These are phyloP conservation scores for Cordyceps pruinosa DNA, from an alignment of 2,329 filamentous ascomycete genomes.

Conservation along the genomic window DNA sequence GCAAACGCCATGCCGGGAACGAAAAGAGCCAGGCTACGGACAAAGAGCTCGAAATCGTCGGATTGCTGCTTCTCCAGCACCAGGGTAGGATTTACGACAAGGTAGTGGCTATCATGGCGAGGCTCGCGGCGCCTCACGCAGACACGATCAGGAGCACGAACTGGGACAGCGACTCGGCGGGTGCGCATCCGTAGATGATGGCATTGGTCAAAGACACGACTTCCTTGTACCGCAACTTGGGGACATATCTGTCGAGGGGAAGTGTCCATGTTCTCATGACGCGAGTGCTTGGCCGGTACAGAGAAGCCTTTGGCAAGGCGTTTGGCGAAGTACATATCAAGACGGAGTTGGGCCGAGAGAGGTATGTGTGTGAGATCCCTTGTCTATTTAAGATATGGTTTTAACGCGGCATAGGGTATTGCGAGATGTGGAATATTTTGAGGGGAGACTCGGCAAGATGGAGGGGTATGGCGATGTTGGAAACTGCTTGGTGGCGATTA, in stretches of 20 bases:
- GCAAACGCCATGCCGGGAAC: neutral
- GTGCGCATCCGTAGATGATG: neutral
- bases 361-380: neutral
- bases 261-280: neutral
- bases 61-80: neutral
- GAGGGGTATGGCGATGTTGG: neutral
- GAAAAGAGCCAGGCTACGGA: no score
- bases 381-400: neutral
- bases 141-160: neutral
- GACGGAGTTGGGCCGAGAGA: neutral
- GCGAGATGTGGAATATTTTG: neutral
- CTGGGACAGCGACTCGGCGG: neutral
- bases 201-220: neutral
- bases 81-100: neutral
- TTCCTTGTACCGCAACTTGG: neutral
- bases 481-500: no score
- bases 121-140: neutral
- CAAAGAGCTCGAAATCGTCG: neutral
- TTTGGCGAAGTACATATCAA: neutral
- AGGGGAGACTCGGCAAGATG: neutral
- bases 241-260: neutral
- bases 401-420: neutral
- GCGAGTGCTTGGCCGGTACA: neutral
- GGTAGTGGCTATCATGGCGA: neutral
- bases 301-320: neutral